Conservation (phyloP, 2,329 filamentous ascomycete species). For the Bertia moriformis region DNA sequence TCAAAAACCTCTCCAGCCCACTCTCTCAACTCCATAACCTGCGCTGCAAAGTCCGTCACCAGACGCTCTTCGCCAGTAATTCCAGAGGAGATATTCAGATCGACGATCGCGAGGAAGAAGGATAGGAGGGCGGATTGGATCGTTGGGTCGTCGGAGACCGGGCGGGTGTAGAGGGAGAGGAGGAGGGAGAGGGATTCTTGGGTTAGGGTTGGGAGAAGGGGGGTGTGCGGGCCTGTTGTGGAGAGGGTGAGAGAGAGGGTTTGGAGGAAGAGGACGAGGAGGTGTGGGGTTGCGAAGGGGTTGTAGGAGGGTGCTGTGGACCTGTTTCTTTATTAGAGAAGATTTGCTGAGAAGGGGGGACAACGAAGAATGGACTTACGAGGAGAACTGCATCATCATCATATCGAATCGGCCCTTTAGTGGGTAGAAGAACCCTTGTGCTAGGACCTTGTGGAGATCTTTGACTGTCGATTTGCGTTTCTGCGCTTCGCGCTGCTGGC, state of each 20-base stretch:
- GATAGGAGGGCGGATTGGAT: background rate
- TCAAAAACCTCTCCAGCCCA: conserved; percentile 32
- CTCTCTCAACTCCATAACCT: conserved; percentile 12
- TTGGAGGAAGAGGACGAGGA: conserved; percentile 70
- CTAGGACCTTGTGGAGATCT: background rate
- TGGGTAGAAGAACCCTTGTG: conserved; percentile 61
- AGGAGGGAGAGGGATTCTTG: conserved; percentile 64
- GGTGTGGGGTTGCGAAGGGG: conserved; percentile 51
- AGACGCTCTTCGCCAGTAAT: background rate
- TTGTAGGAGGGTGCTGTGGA: conserved; percentile 32
- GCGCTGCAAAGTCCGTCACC: background rate
- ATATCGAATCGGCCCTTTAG: conserved; percentile 65
- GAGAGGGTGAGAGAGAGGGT: conserved; percentile 74
- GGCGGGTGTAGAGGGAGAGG: conserved; percentile 54
- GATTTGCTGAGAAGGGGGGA: no score
- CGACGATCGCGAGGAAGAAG: background rate
- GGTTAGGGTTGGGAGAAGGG: conserved; percentile 66
- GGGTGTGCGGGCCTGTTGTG: conserved; percentile 65
- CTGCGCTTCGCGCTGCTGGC: conserved; percentile 32
- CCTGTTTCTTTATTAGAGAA: background rate
- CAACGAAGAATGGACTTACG: conserved; percentile 3
- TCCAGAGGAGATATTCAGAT: background rate
- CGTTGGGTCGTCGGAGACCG: conserved; percentile 39
- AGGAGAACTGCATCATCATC: conserved; percentile 26
- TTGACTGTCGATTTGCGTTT: background rate